Evolutionary conservation across 352 stramenopile species (phyloP), one percentile per base, ranked within the genome.

Genomic region (Peronospora belbahrii): DNA sequence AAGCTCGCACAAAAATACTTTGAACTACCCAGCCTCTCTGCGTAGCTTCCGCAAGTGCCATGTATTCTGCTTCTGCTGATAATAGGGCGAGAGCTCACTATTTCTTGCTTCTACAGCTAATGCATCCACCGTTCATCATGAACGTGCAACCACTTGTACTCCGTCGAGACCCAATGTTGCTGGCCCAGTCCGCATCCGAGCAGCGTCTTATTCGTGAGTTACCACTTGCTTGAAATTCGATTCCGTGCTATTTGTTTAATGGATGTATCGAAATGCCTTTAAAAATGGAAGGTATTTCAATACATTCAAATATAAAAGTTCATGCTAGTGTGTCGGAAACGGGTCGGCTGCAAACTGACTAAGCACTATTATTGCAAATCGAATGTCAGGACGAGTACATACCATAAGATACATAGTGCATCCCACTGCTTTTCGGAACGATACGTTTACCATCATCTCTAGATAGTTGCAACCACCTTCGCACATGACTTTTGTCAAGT

Each of bases 311-410:
- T n/a, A n/a, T n/a, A n/a, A n/a, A n/a, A n/a, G 22, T 22, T 20
- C 23, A 6, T 43, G 37, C 37, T 22, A 32, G 22, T n/a, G 37
- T 2, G 37, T 33, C 1, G 22, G 22, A 32, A 20, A 43, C n/a
- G 42, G 23, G 15, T 50, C 25, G 0, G 23, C 22, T 25, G 28
- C 22, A 20, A 50, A 49, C 27, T 42, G 42, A 5, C 42, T 50
- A 0, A 42, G 31, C 6, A 42, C 42, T 15, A 31, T 13, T 14
- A 50, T 18, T 15, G 18, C 36, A 15, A 11, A 28, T 25, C 18
- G 30, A n/a, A 39, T 9, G 14, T 48, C 30, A 11, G 19, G 30
- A 8, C 30, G 13, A 18, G 30, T 39, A 6, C 42, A 20, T n/a
- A 40, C 30, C 42, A 48, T 47, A 7, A 30, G 7, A 19, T 47